Conservation (phyloP, 257 asterid species). For the Solanum chmielewskii region DNA sequence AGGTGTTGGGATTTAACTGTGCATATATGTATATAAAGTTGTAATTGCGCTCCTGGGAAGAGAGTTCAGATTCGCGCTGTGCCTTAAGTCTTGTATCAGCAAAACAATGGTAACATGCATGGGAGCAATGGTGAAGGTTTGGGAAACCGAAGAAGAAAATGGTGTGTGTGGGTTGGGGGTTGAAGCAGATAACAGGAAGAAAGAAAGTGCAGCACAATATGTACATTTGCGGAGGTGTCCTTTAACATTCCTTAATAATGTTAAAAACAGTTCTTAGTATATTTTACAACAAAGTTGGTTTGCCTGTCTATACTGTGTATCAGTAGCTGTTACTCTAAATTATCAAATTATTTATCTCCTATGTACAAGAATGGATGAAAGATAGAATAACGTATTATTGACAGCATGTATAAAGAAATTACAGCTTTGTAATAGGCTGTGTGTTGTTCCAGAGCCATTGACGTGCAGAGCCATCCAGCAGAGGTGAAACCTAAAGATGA, state of each 20-base stretch:
- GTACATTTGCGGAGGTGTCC: not conserved
- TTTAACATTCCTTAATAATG: not conserved
- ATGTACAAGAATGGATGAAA: not conserved
- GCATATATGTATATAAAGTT: not conserved
- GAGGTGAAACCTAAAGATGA: conserved; percentile 59
- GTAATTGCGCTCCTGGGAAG: not conserved
- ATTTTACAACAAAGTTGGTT: not conserved
- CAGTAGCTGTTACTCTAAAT: not conserved
- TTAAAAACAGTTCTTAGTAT: not conserved
- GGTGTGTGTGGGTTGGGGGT: not conserved
- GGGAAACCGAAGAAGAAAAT: not conserved
- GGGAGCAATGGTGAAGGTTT: not conserved
- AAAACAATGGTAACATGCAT: not conserved
- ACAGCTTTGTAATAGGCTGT: conserved; percentile 36
- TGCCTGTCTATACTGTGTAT: not conserved
- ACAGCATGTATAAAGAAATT: not conserved
- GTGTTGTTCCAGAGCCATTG: conserved; percentile 91
- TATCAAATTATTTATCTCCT: not conserved
- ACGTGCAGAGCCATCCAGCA: conserved; percentile 64
- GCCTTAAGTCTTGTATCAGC: not conserved
- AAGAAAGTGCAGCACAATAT: not conserved
- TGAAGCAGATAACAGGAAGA: not conserved
- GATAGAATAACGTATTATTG: not conserved
- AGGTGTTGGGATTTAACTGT: not conserved
- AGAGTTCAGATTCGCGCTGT: not conserved